Base-by-base conservation (phyloP, 371 early-diverging fungal species). In the Rhizopus stolonifer region DNA sequence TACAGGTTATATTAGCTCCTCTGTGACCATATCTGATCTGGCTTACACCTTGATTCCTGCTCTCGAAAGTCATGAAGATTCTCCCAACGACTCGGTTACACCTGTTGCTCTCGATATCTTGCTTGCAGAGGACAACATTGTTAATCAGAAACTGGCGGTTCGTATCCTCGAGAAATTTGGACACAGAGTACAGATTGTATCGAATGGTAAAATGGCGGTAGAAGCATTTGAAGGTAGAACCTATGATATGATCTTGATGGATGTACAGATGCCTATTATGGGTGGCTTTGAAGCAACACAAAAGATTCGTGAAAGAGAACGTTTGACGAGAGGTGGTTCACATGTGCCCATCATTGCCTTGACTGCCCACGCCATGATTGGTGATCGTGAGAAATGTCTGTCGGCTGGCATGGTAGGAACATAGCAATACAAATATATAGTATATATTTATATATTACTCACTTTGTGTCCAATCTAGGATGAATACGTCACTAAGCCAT, bases 281-380 rank as follows among this genome's bases (percentile, higher is more conserved):
- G 89, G 87, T 46, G 91, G 91, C 9, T 87, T 88, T 49, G 82
- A 85, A 50, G 88, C 91, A 1, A 91, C 90, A 0, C 80, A 79
- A 57, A 71, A 70, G 53, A 91, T 91, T 47, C 78, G 91, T n/a
- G 67, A 80, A 36, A 69, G 74, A 54, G 88, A 88, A 60, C 49
- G 59, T n/a, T 59, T 57, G 45, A 52, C 54, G 26, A 74, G 70
- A 22, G 75, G 60, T 17, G 59, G 55, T 19, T 69, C 74, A 14
- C 86, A 74, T 47, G 74, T 83, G 13, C 89, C 88, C 0, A 89
- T 90, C 34, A 84, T 90, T 51, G 90, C 90, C 11, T 63, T 90
- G 39, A 89, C 90, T 3, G 90, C 90, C 1, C 86, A 87, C 54
- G 90, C 90, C n/a, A 88, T 90, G 87, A 81, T 84, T 55, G 89